phyloP scores from a whole-genome alignment of 768 basidiomycete genomes.

The Tulasnella sp. region DNA sequence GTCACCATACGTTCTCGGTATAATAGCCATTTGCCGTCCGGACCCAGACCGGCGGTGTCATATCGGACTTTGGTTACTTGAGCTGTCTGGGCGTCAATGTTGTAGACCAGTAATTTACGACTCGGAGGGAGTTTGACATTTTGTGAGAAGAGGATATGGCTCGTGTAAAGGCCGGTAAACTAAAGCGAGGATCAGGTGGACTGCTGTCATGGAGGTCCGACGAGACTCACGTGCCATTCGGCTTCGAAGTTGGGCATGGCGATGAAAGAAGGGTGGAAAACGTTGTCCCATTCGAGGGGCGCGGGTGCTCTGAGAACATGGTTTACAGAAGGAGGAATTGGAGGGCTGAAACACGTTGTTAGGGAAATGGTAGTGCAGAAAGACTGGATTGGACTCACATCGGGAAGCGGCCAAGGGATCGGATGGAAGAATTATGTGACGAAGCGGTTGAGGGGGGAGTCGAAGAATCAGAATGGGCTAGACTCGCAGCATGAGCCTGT shows the following conservation, averaged over 20 bases:
- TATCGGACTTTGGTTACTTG: neutral
- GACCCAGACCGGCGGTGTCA: conserved; percentile 4
- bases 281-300: neutral
- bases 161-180: conserved; percentile 1
- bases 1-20: neutral
- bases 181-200: neutral
- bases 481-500: neutral
- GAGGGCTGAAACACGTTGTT: neutral
- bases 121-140: neutral
- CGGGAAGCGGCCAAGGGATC: neutral
- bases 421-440: neutral
- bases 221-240: conserved; percentile 4
- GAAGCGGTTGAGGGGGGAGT: neutral
- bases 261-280: conserved; percentile 5
- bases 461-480: neutral
- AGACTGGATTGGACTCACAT: neutral
- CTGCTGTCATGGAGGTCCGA: neutral
- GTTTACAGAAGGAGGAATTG: neutral
- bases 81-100: neutral
- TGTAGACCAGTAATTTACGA: neutral
- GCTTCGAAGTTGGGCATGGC: neutral
- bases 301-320: neutral
- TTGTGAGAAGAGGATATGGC: conserved; percentile 10
- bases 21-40: neutral
- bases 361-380: neutral